phyloP scores from a whole-genome alignment of 805 yeast genomes.

The Hanseniaspora guilliermondii region DNA sequence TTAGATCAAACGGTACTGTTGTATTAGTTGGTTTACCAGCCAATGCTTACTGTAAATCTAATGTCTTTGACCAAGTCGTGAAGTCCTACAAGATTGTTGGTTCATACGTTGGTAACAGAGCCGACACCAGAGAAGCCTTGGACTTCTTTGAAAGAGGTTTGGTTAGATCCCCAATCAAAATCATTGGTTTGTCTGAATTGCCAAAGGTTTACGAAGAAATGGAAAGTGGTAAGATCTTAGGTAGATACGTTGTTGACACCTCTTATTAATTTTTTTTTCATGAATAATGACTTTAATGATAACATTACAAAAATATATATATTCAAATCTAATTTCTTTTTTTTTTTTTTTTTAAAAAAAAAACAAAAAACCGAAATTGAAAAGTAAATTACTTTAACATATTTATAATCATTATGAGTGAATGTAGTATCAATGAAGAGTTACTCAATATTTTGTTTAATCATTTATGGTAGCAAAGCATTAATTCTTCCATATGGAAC shows the following conservation, averaged over 20 bases:
- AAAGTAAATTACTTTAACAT: too few relatives aligned
- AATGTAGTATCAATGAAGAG: too few relatives aligned
- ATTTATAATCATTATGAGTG: too few relatives aligned
- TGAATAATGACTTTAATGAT: conserved; percentile 40
- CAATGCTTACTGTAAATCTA: conserved; percentile 36
- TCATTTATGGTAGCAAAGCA: too few relatives aligned
- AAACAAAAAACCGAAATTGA: too few relatives aligned
- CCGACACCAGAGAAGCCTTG: conserved; percentile 50
- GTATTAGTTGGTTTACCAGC: conserved; percentile 51
- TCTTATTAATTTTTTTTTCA: conserved; percentile 31
- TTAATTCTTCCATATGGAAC: too few relatives aligned
- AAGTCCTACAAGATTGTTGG: conserved; percentile 37
- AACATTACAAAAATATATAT: background rate
- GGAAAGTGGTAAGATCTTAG: conserved; percentile 75
- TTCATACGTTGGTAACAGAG: conserved; percentile 42
- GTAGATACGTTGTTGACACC: conserved; percentile 79
- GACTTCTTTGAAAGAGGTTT: conserved; percentile 63
- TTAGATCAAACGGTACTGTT: conserved; percentile 48
- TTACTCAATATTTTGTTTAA: too few relatives aligned
- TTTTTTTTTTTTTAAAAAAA: too few relatives aligned
- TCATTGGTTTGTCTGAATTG: conserved; percentile 63
- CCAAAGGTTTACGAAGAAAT: conserved; percentile 59
- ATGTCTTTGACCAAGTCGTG: conserved; percentile 38
- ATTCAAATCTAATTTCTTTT: too few relatives aligned
- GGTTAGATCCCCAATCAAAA: conserved; percentile 58